These are phyloP conservation scores for Conringia planisiliqua DNA, from an alignment of 345 rosid species.

Conservation along the genomic window DNA sequence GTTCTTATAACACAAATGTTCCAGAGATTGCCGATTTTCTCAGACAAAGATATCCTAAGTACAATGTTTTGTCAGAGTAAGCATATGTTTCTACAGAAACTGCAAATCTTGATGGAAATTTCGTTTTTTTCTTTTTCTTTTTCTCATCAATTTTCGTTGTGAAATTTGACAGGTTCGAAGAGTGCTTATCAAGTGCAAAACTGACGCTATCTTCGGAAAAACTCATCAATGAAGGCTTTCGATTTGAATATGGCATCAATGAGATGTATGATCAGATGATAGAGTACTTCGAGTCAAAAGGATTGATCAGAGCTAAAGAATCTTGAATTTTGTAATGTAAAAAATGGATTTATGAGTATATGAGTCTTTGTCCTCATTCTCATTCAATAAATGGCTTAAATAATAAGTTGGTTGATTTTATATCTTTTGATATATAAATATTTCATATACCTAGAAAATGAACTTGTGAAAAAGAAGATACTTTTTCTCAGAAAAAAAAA, in stretches of 20 bases:
- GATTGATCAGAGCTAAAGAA: slow-evolving; percentile 35
- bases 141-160: neutral
- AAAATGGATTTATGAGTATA: neutral
- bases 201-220: slow-evolving; percentile 62
- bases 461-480: neutral
- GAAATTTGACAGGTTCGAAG: slow-evolving; percentile 56
- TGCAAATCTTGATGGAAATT: neutral
- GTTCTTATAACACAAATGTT: slow-evolving; percentile 61
- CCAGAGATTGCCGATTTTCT: slow-evolving; percentile 65
- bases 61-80: slow-evolving; percentile 67
- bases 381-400: neutral
- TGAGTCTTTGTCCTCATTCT: slow-evolving; percentile 17
- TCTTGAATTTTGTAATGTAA: neutral
- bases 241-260: slow-evolving; percentile 60
- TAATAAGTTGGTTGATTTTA: neutral
- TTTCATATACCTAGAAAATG: neutral
- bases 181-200: slow-evolving; percentile 57
- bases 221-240: slow-evolving; percentile 66
- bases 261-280: slow-evolving; percentile 74
- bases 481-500: neutral
- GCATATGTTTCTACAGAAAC: slow-evolving; percentile 1
- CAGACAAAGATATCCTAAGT: slow-evolving; percentile 57
- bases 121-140: neutral
- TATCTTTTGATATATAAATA: neutral
- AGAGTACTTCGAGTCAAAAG: slow-evolving; percentile 50